A percentile compares a stretch with the other conserved stretches of the same genome.
These are phyloP conservation scores for Neurospora cerealis DNA, from an alignment of 495 filamentous ascomycete species.

Conservation along the genomic window DNA sequence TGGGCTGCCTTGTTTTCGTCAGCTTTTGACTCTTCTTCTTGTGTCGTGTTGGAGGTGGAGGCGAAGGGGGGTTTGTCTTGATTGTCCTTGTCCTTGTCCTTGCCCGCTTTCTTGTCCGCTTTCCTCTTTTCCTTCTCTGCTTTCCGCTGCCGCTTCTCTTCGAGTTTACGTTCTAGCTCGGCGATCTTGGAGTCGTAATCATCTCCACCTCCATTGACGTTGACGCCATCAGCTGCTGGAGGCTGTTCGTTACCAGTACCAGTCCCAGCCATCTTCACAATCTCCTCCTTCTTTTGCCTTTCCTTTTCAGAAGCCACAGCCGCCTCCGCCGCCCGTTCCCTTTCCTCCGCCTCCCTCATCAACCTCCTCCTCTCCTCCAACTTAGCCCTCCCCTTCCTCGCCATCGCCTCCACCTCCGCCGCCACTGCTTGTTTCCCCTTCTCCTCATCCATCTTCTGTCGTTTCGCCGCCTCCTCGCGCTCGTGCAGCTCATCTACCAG, in stretches of 20 bases:
- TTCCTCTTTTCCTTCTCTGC: conserved; percentile 26
- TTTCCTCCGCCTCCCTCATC: conserved; percentile 31
- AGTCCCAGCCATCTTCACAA: not conserved
- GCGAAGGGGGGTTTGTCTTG: conserved; percentile 7
- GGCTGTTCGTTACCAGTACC: not conserved
- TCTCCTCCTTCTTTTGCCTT: conserved; percentile 4
- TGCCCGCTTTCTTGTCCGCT: conserved; percentile 15
- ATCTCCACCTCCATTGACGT: not conserved
- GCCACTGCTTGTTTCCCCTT: conserved; percentile 3
- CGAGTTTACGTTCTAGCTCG: conserved; percentile 28
- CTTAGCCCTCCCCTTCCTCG: conserved; percentile 14
- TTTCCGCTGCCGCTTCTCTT: conserved; percentile 18
- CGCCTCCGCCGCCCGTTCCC: conserved; percentile 12
- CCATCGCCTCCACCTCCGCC: conserved; percentile 14
- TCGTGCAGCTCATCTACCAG: conserved; percentile 31
- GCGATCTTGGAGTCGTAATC: conserved; percentile 30
- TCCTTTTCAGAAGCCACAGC: conserved; percentile 9
- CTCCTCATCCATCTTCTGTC: conserved; percentile 7
- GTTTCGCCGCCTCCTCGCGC: conserved; percentile 21
- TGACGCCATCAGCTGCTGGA: conserved; percentile 1
- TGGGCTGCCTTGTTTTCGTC: conserved; percentile 16
- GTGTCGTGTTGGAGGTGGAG: conserved; percentile 1
- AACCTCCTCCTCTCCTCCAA: conserved; percentile 26
- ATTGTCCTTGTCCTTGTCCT: conserved; percentile 10
- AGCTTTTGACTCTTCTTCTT: conserved; percentile 17